Conservation (phyloP, 176 grass and related monocot genomes). For the Paspalum vaginatum region DNA sequence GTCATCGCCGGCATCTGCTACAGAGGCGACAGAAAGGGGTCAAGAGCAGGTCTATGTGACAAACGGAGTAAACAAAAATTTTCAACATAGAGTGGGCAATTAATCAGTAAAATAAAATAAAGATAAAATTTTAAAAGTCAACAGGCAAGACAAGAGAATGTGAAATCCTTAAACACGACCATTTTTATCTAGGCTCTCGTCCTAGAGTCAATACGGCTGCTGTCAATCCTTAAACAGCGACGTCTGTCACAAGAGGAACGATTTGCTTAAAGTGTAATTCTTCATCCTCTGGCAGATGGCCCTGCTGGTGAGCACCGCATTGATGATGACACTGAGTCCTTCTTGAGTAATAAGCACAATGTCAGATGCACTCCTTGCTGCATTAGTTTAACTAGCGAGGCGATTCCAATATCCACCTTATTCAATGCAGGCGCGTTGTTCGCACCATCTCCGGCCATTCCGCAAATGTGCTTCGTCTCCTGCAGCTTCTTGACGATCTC, state of each 20-base stretch:
- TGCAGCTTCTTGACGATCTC: slow-evolving; percentile 92
- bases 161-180: too few relatives aligned
- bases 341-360: slow-evolving; percentile 90
- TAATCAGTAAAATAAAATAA: too few relatives aligned
- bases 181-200: too few relatives aligned
- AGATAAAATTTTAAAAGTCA: too few relatives aligned
- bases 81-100: too few relatives aligned
- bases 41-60: too few relatives aligned
- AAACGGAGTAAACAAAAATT: too few relatives aligned
- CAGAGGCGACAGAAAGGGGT: too few relatives aligned
- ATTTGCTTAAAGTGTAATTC: slow-evolving; percentile 84
- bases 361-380: slow-evolving; percentile 84
- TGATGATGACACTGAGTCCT: slow-evolving; percentile 92
- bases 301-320: slow-evolving; percentile 86
- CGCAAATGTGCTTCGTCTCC: slow-evolving; percentile 86
- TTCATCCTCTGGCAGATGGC: slow-evolving; percentile 98
- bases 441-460: slow-evolving; percentile 96
- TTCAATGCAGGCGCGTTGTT: slow-evolving; percentile 91
- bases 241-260: not conserved
- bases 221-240: too few relatives aligned
- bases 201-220: too few relatives aligned
- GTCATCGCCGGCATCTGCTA: too few relatives aligned
- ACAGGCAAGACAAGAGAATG: too few relatives aligned
- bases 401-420: slow-evolving; percentile 92
- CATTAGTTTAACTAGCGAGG: slow-evolving; percentile 82